Percentiles rank a stretch among this genome's conserved stretches.
Evolutionary conservation across 2,329 filamentous ascomycete genomes (phyloP).

Genomic region (Neoascochyta sp.): DNA sequence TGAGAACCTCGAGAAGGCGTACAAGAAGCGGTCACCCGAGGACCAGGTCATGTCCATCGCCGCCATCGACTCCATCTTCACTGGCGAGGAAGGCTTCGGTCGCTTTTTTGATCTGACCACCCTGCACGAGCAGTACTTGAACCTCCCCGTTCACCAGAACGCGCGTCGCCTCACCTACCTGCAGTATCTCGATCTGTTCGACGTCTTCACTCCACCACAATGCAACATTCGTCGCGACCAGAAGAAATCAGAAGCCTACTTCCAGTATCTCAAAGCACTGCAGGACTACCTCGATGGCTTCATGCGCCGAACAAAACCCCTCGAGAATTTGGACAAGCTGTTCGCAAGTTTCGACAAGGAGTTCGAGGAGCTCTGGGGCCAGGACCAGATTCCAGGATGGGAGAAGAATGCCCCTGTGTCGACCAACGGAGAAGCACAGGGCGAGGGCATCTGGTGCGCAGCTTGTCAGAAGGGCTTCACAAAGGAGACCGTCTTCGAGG

Average conservation of each 20-base stretch:
- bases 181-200: constrained; percentile 89
- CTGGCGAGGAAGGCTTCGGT: constrained; percentile 89
- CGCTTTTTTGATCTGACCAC: constrained; percentile 85
- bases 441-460: constrained; percentile 78
- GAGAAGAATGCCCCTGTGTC: constrained; percentile 47
- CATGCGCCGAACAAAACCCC: constrained; percentile 74
- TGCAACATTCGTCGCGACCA: constrained; percentile 72
- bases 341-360: constrained; percentile 74
- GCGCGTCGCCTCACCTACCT: constrained; percentile 70
- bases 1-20: constrained; percentile 90
- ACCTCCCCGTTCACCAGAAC: constrained; percentile 75
- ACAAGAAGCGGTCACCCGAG: constrained; percentile 66
- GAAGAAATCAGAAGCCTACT: constrained; percentile 90
- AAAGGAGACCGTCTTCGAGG: constrained; percentile 91
- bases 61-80: constrained; percentile 87
- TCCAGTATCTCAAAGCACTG: constrained; percentile 78
- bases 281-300: constrained; percentile 84
- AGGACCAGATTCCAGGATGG: constrained; percentile 78
- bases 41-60: constrained; percentile 59
- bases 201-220: constrained; percentile 73
- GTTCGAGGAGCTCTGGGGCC: constrained; percentile 78
- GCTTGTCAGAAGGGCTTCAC: constrained; percentile 94
- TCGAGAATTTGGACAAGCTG: constrained; percentile 80
- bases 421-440: constrained; percentile 48
- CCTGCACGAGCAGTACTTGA: constrained; percentile 84